These are phyloP conservation scores for Gastrodia elata DNA, from an alignment of 106 monocot species.

Conservation along the genomic window DNA sequence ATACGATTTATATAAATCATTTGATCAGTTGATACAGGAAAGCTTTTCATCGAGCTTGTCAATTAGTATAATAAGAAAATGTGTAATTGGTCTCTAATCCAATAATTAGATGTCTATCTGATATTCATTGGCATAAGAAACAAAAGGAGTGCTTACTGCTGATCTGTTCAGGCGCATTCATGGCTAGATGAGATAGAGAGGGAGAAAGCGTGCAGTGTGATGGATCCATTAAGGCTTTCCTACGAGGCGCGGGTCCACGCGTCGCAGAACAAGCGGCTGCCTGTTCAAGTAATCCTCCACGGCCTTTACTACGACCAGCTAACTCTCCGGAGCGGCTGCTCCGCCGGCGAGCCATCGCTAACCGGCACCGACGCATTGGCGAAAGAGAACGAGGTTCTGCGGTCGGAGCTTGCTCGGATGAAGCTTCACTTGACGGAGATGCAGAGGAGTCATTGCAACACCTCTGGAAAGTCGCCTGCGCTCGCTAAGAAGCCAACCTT, in stretches of 20 bases:
- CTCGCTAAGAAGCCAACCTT: slow-evolving; percentile 41
- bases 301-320: slow-evolving; percentile 89
- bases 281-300: slow-evolving; percentile 66
- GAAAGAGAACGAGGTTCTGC: slow-evolving; percentile 64
- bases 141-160: too few relatives aligned
- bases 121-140: too few relatives aligned
- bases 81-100: too few relatives aligned
- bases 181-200: slow-evolving; percentile 68
- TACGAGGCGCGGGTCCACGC: slow-evolving; percentile 87
- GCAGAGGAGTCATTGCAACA: slow-evolving; percentile 21
- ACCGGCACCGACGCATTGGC: slow-evolving; percentile 37
- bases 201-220: slow-evolving; percentile 90
- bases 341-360: neutral
- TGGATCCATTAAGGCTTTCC: slow-evolving; percentile 78
- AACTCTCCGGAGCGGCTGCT: slow-evolving; percentile 43
- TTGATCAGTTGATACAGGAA: too few relatives aligned
- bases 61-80: too few relatives aligned
- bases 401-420: slow-evolving; percentile 65
- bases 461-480: neutral
- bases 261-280: slow-evolving; percentile 87
- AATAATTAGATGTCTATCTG: too few relatives aligned
- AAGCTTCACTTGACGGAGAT: slow-evolving; percentile 51
- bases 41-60: too few relatives aligned
- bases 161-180: slow-evolving; percentile 42
- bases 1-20: too few relatives aligned